Base-by-base conservation (phyloP, 2,329 filamentous ascomycete genomes). In the Ceratocystis cubensis region DNA sequence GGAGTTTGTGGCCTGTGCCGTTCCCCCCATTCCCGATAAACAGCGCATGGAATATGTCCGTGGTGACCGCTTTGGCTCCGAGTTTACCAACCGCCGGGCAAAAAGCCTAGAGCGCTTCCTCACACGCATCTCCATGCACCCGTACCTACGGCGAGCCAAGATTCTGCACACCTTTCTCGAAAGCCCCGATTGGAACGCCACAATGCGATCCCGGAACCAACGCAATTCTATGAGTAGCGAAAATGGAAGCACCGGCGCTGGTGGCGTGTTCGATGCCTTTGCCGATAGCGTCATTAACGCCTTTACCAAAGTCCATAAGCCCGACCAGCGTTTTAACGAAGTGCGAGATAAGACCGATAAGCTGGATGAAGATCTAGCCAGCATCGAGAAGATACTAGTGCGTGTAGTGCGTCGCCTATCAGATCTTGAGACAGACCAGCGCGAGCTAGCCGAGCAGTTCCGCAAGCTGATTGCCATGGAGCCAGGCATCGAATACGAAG, bases 41-140 rank as follows among this genome's bases (percentile, higher is more conserved):
- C 93, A 97, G 80, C 95, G 95, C 77, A 96, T 99, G 89, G 91
- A 96, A 74, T 97, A 97, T 74, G 94, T 97, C 64, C 89, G 92
- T 45, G 94, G 94, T 71, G 93, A 97, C 78, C 88, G 94, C 69
- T 99, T 99, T 76, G 91, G 92, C 7, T 78, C 87, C 63, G 94
- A 97, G 77, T 99, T 99, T 75, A 99, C 91, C 44, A 81, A 85
- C 59, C 87, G 94, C 44, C 86, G 94, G 71, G 91, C 91, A 63
- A 88, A 92, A 79, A 96, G 92, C 2, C 82, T 99, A 64, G 88
- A 95, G 76, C 88, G 94, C 64, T 99, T 99, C 75, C 82, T 99
- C 59, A 85, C 88, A 72, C 88, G 94, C 3, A 80, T 96, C 66
- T 86, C 92, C 2, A 81, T 96, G 57, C 94, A 99, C 73, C 94